Base-by-base conservation (phyloP, 805 yeast genomes). In the Starmerella vitae region DNA sequence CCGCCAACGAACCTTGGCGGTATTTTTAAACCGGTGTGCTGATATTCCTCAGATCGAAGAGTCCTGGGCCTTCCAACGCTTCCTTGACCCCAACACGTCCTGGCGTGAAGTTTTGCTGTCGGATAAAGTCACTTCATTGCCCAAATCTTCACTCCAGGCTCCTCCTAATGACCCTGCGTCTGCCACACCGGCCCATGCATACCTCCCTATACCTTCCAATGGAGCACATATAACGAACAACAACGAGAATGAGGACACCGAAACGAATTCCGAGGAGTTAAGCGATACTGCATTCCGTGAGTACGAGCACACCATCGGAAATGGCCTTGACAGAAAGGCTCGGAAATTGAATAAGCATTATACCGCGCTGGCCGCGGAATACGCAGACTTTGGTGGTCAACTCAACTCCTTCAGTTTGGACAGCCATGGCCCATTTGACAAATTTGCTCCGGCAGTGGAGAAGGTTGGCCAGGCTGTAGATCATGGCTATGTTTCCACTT, bases 391-490 rank as follows among this genome's bases (percentile, higher is more conserved):
- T n/a, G 94, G 94, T 3, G 80, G 78, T 1, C 66, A 70, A 48
- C 73, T 69, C 52, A 75, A 75, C 46, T 74, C 76, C 1, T 71
- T 74, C 52, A 66, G 74, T 43, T 57, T 75, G 24, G 78, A 75
- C 47, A 64, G 63, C 42, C 47, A 52, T 20, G 53, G 55, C 9
- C 42, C 49, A 17, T 50, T 65, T 31, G 47, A 38, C 28, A 33
- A 34, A 31, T 42, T 46, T 17, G 65, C 91, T 1, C 53, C 74
- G 3, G 65, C 75, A 2, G 67, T 83, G 44, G 97, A 91, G 54
- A 74, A 75, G 45, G 72, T 84, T 21, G 96, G 97, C 1, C 85
- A 81, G 52, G 78, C 85, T 1, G 76, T 82, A 46, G 97, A 91
- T 57, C 70, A 69, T 60, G 41, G 64, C 33, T 67, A 65, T 52